Evolutionary conservation across 1,139 yeast species (phyloP), one percentile per base, ranked within the genome.

Genomic region (Candida sanyaensis): DNA sequence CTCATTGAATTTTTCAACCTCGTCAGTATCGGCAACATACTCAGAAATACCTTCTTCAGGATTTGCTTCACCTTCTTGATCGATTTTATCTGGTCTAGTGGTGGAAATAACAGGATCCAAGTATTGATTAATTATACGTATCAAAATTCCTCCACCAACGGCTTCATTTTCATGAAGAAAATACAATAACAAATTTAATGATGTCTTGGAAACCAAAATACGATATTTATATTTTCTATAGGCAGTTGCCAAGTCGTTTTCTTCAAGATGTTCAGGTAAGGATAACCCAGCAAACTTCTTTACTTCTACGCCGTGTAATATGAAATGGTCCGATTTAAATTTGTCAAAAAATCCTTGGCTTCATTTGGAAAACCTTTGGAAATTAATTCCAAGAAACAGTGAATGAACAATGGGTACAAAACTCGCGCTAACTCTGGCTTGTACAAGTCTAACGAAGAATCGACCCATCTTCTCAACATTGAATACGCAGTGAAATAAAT

Each of bases 161-260:
- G 89, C 88, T 66, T 91, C 98, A 61, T 90, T 89, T 62, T 93
- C 98, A 63, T 90, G 96, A 49, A 95, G 70, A 58, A 91, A 93
- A 64, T 89, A 89, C 45, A 95, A 73, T 56, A 93, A 77, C 56
- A 93, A 72, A 61, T 91, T 95, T 60, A 93, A 78, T 4, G 96
- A 83, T 0, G 97, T 91, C 54, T 88, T 85, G 11, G 97, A 87
- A 40, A 93, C 84, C 42, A 83, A 79, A 24, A 93, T 75, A 48
- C 83, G 77, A 66, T 91, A 93, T 61, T 88, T 86, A 68, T 87
- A 83, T 39, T 77, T 73, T 55, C 88, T 74, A 66, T 86, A 92
- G 8, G 87, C 81, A 58, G 82, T 78, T 2, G 97, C 96, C 56
- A 88, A 75, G 50, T 84, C 90, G 65, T 91, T 91, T 59, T 90